Evolutionary conservation across 768 basidiomycete species (phyloP).

Genomic region (Candolleomyces aberdarensis): DNA sequence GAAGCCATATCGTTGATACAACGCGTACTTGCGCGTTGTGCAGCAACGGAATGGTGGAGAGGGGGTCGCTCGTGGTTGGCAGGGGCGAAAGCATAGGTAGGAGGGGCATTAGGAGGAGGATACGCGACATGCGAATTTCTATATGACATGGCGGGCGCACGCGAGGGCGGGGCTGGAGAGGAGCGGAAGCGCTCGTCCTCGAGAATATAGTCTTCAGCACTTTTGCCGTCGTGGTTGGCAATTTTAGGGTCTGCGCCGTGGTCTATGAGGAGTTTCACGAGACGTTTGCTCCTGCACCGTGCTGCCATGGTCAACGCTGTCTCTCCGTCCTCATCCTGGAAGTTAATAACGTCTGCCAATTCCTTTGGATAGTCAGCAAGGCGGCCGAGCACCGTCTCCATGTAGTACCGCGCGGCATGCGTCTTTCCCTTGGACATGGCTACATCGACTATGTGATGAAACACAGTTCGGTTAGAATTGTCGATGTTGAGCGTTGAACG

Average conservation of each 20-base stretch:
- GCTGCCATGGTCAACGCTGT: constrained; percentile 97
- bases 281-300: constrained; percentile 88
- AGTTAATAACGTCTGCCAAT: constrained; percentile 96
- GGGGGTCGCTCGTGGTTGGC: constrained; percentile 63
- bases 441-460: constrained; percentile 96
- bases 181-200: constrained; percentile 97
- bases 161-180: constrained; percentile 77
- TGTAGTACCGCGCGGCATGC: constrained; percentile 96
- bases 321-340: constrained; percentile 98
- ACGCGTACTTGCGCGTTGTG: constrained; percentile 81
- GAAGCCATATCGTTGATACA: constrained; percentile 81
- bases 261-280: constrained; percentile 94
- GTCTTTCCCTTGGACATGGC: constrained; percentile 98
- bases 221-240: constrained; percentile 91
- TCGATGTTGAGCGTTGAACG: constrained; percentile 99
- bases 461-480: constrained; percentile 94
- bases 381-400: constrained; percentile 90
- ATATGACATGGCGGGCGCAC: constrained; percentile 65
- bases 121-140: constrained; percentile 65
- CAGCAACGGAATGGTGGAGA: constrained; percentile 81
- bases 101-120: constrained; percentile 41
- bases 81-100: constrained; percentile 42
- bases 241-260: constrained; percentile 96
- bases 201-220: constrained; percentile 96
- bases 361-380: constrained; percentile 94